Evolutionary conservation across 2,329 filamentous ascomycete species (phyloP).

Genomic region (Daldinia sp.): DNA sequence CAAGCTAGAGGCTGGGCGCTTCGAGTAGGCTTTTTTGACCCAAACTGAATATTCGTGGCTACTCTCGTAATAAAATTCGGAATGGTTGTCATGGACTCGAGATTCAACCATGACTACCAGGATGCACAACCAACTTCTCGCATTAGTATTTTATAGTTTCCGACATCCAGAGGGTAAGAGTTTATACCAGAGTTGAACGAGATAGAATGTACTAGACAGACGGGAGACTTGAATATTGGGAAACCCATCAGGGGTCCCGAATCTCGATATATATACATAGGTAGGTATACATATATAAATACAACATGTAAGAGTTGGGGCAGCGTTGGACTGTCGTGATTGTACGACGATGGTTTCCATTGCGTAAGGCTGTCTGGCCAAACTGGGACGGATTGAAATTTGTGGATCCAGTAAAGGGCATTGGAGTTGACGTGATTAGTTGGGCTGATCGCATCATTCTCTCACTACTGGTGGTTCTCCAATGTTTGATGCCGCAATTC

Average conservation of each 20-base stretch:
- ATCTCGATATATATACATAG: constrained; percentile 24
- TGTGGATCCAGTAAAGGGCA: constrained; percentile 42
- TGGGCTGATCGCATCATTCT: constrained; percentile 44
- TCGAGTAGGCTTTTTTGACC: constrained; percentile 12
- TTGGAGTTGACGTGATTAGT: constrained; percentile 44
- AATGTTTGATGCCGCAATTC: constrained; percentile 30
- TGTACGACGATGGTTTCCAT: constrained; percentile 32
- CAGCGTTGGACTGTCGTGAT: constrained; percentile 27
- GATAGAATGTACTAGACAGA: not conserved
- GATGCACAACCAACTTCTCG: not conserved
- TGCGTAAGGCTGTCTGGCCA: constrained; percentile 31
- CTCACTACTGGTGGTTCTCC: constrained; percentile 27
- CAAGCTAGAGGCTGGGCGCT: constrained; percentile 13
- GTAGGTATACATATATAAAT: constrained; percentile 20
- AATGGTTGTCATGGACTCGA: constrained; percentile 8
- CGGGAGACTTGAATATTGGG: not conserved
- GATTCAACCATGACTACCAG: constrained; percentile 25
- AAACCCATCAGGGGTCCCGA: constrained; percentile 17
- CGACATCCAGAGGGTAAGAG: not conserved
- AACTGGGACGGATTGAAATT: constrained; percentile 31
- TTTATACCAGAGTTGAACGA: constrained; percentile 5
- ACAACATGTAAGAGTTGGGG: constrained; percentile 29
- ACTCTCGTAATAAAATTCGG: constrained; percentile 23
- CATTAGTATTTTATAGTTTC: constrained; percentile 3
- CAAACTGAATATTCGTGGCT: constrained; percentile 1